These are phyloP conservation scores for Scytalidium lignicola DNA, from an alignment of 2,329 filamentous ascomycete genomes.

Conservation along the genomic window DNA sequence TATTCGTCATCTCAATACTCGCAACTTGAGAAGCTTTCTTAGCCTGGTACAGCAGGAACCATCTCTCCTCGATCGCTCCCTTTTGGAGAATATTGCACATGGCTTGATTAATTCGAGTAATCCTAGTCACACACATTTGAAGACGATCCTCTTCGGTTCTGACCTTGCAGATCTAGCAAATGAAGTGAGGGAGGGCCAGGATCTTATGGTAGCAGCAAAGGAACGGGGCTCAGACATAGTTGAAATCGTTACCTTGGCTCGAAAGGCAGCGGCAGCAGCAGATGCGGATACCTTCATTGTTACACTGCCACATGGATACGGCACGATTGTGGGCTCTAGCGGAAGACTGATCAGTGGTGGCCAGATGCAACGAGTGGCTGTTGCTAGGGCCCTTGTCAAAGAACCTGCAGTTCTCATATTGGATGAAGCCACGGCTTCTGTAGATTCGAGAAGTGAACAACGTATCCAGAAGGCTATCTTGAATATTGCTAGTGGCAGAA, in stretches of 20 bases:
- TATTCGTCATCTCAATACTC: slow-evolving; percentile 22
- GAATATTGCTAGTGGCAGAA: slow-evolving; percentile 74
- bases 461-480: slow-evolving; percentile 83
- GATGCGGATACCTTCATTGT: slow-evolving; percentile 52
- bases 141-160: slow-evolving; percentile 26
- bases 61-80: slow-evolving; percentile 32
- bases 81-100: slow-evolving; percentile 45
- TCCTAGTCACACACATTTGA: slow-evolving; percentile 6
- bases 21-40: slow-evolving; percentile 15
- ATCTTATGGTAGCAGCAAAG: slow-evolving; percentile 40
- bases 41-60: slow-evolving; percentile 22
- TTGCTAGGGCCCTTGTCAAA: slow-evolving; percentile 52
- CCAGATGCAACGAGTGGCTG: slow-evolving; percentile 71
- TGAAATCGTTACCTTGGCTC: slow-evolving; percentile 26
- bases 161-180: slow-evolving; percentile 45
- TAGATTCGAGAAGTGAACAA: slow-evolving; percentile 86
- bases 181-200: slow-evolving; percentile 45
- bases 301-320: slow-evolving; percentile 31
- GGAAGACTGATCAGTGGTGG: slow-evolving; percentile 63
- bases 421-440: slow-evolving; percentile 56
- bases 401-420: slow-evolving; percentile 53
- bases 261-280: slow-evolving; percentile 46
- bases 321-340: slow-evolving; percentile 12
- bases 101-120: slow-evolving; percentile 34
- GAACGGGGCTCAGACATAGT: slow-evolving; percentile 37